Conservation (phyloP, 768 basidiomycete species). For the Neoboletus brunneissimus region DNA sequence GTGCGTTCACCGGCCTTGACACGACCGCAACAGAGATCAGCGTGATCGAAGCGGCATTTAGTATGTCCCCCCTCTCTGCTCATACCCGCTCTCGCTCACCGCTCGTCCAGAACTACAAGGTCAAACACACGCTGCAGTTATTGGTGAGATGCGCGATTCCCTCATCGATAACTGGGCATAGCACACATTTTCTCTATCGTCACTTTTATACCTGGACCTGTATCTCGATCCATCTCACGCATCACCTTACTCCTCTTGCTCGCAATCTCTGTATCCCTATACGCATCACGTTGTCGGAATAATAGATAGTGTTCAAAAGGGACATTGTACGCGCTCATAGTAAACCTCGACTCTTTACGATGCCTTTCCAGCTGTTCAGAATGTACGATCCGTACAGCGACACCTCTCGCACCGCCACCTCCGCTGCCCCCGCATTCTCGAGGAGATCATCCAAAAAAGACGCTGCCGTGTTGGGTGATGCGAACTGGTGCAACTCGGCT, state of each 20-base stretch:
- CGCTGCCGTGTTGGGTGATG: constrained; percentile 65
- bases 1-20: constrained; percentile 97
- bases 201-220: constrained; percentile 7
- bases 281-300: constrained; percentile 16
- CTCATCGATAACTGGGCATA: constrained; percentile 89
- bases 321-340: constrained; percentile 14
- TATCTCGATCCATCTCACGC: neutral
- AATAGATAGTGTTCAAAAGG: constrained; percentile 10
- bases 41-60: constrained; percentile 97
- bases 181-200: constrained; percentile 27
- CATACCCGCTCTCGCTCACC: constrained; percentile 6
- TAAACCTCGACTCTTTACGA: constrained; percentile 67
- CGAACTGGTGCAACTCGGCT: constrained; percentile 82
- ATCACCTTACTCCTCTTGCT: constrained; percentile 6
- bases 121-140: constrained; percentile 75
- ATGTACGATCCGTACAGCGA: constrained; percentile 59
- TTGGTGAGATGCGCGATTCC: constrained; percentile 89
- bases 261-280: constrained; percentile 19
- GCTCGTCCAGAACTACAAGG: constrained; percentile 73
- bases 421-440: constrained; percentile 42
- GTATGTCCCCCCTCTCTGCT: constrained; percentile 48
- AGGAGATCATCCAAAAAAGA: constrained; percentile 68
- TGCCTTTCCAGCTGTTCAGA: constrained; percentile 66
- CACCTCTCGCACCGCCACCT: constrained; percentile 50
- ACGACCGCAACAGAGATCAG: constrained; percentile 99